Evolutionary conservation across 2,329 filamentous ascomycete species (phyloP).

Genomic region (Cladorrhinum sp.): DNA sequence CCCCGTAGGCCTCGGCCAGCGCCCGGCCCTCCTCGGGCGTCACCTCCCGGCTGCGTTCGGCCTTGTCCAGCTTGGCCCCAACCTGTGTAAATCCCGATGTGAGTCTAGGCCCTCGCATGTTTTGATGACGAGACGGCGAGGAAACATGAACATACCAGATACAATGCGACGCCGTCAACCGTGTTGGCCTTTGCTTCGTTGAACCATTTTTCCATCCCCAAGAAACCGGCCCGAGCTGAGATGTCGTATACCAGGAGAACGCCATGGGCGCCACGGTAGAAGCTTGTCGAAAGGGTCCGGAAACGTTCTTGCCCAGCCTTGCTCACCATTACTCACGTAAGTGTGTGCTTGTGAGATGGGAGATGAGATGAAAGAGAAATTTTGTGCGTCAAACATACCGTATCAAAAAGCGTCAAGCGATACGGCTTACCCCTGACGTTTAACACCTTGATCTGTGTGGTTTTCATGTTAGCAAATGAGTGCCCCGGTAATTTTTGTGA

Average conservation of each 20-base stretch:
- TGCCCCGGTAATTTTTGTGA: not conserved
- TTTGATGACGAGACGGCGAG: not conserved
- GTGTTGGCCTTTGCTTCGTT: constrained; percentile 51
- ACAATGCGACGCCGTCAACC: constrained; percentile 46
- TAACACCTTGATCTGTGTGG: constrained; percentile 48
- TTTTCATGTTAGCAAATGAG: not conserved
- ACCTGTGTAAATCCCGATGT: constrained; percentile 32
- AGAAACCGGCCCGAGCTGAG: constrained; percentile 47
- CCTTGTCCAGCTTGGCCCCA: constrained; percentile 51
- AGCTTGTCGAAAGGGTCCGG: constrained; percentile 48
- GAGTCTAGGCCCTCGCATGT: not conserved
- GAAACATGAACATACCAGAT: constrained; percentile 37
- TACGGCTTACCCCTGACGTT: constrained; percentile 51
- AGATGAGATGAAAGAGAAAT: not conserved
- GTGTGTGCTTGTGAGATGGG: not conserved
- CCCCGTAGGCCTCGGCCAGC: constrained; percentile 45
- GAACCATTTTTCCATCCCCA: constrained; percentile 53
- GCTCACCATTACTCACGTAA: not conserved
- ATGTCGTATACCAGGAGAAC: constrained; percentile 51
- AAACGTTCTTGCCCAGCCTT: constrained; percentile 48
- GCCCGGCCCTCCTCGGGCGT: constrained; percentile 45
- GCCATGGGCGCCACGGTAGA: constrained; percentile 49
- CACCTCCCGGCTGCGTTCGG: constrained; percentile 41
- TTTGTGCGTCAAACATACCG: constrained; percentile 32
- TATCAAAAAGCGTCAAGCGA: constrained; percentile 52